Evolutionary conservation across 176 grass and related monocot species (phyloP).

Genomic region (Raddia distichophylla): DNA sequence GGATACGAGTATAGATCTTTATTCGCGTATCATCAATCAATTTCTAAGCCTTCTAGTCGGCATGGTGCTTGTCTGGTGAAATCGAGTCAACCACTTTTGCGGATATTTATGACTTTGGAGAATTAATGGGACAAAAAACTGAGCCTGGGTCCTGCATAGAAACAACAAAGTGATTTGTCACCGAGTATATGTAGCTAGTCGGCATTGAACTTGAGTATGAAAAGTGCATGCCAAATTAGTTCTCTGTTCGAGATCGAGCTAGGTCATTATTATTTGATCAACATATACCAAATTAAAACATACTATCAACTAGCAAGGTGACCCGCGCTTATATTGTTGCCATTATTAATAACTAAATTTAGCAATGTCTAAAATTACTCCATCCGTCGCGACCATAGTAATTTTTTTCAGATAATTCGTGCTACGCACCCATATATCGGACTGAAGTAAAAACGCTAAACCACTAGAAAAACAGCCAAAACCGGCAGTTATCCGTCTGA

Average conservation of each 20-base stretch:
- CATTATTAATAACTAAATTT: no score
- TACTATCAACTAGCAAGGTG: no score
- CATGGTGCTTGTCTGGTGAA: not conserved
- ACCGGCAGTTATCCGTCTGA: no score
- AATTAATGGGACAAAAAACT: not conserved
- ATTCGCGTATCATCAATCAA: not conserved
- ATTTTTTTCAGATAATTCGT: no score
- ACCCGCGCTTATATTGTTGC: no score
- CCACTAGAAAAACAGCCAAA: no score
- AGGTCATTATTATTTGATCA: not conserved
- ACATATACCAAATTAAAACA: not conserved
- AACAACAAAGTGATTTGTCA: not conserved
- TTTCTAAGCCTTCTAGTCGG: conserved; percentile 4
- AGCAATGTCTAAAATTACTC: no score
- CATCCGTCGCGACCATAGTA: no score
- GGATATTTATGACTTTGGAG: conserved; percentile 10
- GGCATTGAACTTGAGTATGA: not conserved
- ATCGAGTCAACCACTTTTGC: not conserved
- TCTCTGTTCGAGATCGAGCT: not conserved
- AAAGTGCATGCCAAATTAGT: not conserved
- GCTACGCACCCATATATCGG: no score
- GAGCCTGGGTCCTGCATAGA: not conserved
- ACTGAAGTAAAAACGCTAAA: no score
- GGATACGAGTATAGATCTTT: no score
- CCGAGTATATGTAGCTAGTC: not conserved